phyloP scores from a whole-genome alignment of 495 filamentous ascomycete species.

The Bacidia rubella region DNA sequence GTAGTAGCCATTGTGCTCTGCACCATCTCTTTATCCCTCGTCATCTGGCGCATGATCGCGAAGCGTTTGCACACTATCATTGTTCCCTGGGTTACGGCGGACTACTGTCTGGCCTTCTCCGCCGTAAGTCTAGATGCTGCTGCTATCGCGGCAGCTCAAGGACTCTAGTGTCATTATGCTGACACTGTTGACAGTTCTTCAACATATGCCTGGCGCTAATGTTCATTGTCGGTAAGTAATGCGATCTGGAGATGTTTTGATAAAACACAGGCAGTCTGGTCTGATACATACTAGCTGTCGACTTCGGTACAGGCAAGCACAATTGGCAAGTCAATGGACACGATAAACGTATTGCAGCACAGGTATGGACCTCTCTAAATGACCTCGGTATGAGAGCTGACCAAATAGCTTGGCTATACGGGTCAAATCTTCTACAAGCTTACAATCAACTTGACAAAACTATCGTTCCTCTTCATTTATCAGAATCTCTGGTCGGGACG shows the following conservation, averaged over 20 bases:
- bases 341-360: conserved; percentile 6
- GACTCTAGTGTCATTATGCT: too few relatives aligned
- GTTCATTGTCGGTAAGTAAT: too few relatives aligned
- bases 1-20: conserved; percentile 11
- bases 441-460: conserved; percentile 25
- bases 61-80: not conserved
- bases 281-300: conserved; percentile 11
- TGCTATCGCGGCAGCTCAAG: too few relatives aligned
- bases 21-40: conserved; percentile 5
- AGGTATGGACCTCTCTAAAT: conserved; percentile 1
- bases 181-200: too few relatives aligned
- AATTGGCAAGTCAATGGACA: conserved; percentile 3
- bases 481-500: conserved; percentile 13
- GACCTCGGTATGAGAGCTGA: not conserved
- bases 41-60: conserved; percentile 6
- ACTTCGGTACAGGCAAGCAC: conserved; percentile 12
- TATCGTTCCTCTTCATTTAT: conserved; percentile 26
- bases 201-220: too few relatives aligned
- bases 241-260: too few relatives aligned
- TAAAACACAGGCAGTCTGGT: too few relatives aligned
- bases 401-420: conserved; percentile 22
- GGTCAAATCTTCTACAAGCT: conserved; percentile 28
- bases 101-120: not conserved
- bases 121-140: not conserved
- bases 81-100: not conserved